Percentiles rank a stretch among this genome's conserved stretches.
These are phyloP conservation scores for Pichia sp. DNA, from an alignment of 1,139 yeast genomes.

Conservation along the genomic window DNA sequence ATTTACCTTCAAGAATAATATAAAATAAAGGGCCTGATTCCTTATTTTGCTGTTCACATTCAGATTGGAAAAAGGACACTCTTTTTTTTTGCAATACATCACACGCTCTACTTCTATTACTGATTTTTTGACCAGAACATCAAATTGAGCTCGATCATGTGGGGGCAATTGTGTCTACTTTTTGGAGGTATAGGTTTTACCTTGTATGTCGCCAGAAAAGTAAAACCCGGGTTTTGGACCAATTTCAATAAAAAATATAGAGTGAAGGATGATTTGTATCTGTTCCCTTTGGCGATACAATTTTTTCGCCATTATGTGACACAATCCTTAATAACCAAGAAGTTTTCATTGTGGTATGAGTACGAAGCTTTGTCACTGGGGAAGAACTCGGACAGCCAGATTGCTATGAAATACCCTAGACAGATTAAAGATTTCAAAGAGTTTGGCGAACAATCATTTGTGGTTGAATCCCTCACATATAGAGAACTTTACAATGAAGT, in stretches of 20 bases:
- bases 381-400: conserved; percentile 8
- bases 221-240: background rate
- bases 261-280: conserved; percentile 49
- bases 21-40: too few relatives aligned
- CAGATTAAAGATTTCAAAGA: conserved; percentile 16
- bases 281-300: conserved; percentile 42
- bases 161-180: background rate
- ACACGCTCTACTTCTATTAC: too few relatives aligned
- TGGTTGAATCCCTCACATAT: conserved; percentile 63
- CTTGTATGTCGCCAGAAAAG: background rate
- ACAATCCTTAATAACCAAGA: conserved; percentile 32
- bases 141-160: background rate
- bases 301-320: conserved; percentile 43
- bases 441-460: conserved; percentile 51
- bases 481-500: conserved; percentile 61
- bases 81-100: background rate
- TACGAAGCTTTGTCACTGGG: conserved; percentile 22
- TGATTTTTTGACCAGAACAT: background rate
- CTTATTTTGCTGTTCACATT: too few relatives aligned
- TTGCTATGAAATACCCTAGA: conserved; percentile 25
- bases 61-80: too few relatives aligned
- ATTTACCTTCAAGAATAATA: too few relatives aligned
- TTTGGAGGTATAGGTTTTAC: background rate
- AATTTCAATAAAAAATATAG: conserved; percentile 49
- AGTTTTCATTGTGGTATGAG: conserved; percentile 27